Conservation (phyloP, 352 stramenopile genomes). For the Phytophthora fragariae region DNA sequence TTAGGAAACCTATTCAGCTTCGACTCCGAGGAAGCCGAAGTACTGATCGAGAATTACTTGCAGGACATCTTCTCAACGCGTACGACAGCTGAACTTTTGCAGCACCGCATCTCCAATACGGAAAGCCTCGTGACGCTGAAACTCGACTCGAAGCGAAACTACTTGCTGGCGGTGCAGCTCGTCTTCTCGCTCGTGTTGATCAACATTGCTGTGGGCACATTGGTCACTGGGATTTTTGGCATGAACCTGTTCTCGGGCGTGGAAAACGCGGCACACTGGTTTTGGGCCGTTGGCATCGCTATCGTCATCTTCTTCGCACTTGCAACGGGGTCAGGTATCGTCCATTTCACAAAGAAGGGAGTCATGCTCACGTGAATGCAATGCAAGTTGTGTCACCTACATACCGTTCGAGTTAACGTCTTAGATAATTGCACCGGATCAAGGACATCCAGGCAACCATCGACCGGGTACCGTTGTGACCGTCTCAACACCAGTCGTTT, state of each 20-base stretch:
- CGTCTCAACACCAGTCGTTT: too few species aligned
- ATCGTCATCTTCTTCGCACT: slow-evolving; percentile 32
- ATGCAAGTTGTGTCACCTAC: too few species aligned
- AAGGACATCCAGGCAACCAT: too few species aligned
- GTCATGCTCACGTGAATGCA: slow-evolving; percentile 17
- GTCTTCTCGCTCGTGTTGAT: slow-evolving; percentile 29
- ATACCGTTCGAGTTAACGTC: too few species aligned
- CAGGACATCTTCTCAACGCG: slow-evolving; percentile 69
- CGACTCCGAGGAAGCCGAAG: slow-evolving; percentile 61
- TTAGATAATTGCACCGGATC: neutral
- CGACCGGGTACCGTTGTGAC: neutral
- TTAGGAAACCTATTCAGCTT: slow-evolving; percentile 48
- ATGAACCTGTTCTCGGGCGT: slow-evolving; percentile 36
- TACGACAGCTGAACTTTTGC: slow-evolving; percentile 58
- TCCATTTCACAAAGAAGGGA: slow-evolving; percentile 14
- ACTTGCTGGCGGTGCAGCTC: slow-evolving; percentile 35
- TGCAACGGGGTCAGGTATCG: slow-evolving; percentile 11
- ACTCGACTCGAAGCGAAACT: slow-evolving; percentile 66
- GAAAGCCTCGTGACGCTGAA: slow-evolving; percentile 67
- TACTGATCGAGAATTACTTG: slow-evolving; percentile 61
- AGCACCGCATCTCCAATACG: slow-evolving; percentile 64
- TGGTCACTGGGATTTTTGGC: slow-evolving; percentile 27
- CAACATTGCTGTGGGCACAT: slow-evolving; percentile 22
- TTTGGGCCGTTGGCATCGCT: slow-evolving; percentile 30
- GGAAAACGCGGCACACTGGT: slow-evolving; percentile 17